These are phyloP conservation scores for Hysterangium stoloniferum DNA, from an alignment of 768 basidiomycete species.

Conservation along the genomic window DNA sequence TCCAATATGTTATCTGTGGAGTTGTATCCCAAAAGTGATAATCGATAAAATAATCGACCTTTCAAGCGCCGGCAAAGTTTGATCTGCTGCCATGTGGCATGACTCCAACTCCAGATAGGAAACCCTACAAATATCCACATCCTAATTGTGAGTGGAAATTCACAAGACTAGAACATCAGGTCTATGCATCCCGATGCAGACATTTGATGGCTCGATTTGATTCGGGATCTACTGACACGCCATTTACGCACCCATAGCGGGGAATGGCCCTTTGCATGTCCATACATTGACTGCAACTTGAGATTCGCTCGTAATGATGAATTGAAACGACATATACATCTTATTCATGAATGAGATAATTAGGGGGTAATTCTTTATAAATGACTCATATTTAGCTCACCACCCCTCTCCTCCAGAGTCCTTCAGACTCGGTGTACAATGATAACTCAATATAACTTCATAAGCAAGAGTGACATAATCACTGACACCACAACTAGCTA, in stretches of 20 bases:
- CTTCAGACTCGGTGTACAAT: too few relatives aligned
- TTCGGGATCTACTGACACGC: constrained; percentile 55
- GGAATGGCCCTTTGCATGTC: constrained; percentile 94
- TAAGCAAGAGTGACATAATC: too few relatives aligned
- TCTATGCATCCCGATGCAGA: constrained; percentile 25
- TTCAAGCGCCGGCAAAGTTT: too few relatives aligned
- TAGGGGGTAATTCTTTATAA: too few relatives aligned
- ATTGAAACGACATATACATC: constrained; percentile 68
- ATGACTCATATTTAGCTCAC: too few relatives aligned
- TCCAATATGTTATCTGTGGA: constrained; percentile 81
- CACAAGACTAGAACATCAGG: constrained; percentile 94
- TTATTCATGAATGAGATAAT: constrained; percentile 6
- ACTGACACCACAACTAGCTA: too few relatives aligned
- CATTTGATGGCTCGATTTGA: not conserved
- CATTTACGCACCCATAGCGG: constrained; percentile 98
- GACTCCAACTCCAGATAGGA: constrained; percentile 19
- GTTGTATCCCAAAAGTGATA: too few relatives aligned
- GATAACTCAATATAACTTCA: too few relatives aligned
- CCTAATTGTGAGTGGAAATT: constrained; percentile 89
- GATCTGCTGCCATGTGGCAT: too few relatives aligned
- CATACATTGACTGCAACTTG: constrained; percentile 91
- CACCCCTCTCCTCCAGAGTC: not conserved
- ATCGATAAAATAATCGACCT: too few relatives aligned
- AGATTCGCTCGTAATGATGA: constrained; percentile 98
- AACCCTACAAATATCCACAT: constrained; percentile 96